Base-by-base conservation (phyloP, 2,329 filamentous ascomycete species). In the Aspergillus tamarii region DNA sequence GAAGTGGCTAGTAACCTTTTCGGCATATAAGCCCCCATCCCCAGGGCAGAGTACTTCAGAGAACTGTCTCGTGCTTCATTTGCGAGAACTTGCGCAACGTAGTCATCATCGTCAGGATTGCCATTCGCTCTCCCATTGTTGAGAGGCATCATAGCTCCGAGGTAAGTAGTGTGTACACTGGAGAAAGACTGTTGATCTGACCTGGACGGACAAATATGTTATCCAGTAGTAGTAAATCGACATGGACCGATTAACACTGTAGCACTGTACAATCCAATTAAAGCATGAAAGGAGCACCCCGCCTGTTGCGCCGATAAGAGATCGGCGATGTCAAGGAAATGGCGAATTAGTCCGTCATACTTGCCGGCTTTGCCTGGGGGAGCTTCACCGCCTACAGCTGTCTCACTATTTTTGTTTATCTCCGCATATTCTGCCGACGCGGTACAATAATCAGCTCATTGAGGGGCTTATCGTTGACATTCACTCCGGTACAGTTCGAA, bases 41-140 rank as follows among this genome's bases (percentile, higher is more conserved):
- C 93, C 73, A 92, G 84, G 8, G 89, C 81, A 1, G 91, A 91
- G 76, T 94, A 95, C 72, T 87, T 91, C 54, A 91, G 80, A 3
- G 90, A 91, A 70, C 85, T 90, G 63, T 90, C 87, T 64, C 85
- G 88, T 14, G 94, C 94, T 77, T 97, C 94, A 69, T 91, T 87
- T 57, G 89, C 87, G 41, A 98, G 84, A n/a, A 97, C 82, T 55
- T 85, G 85, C 19, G 92, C 92, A 66, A 97, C 88, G 72, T 93
- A 93, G 28, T 81, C 74, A 62, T 82, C 78, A 58, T 74, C 74
- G 69, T 69, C 71, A 55, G 86, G 74, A n/a, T 84, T 81, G 67
- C 85, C 79, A 59, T 81, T 80, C 12, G 78, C 53, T 55, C 69
- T 71, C 41, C 62, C 64, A 54, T 64, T 62, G 50, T 60, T 65